Evolutionary conservation across 208 protist genomes (phyloP), one percentile per base, ranked within the genome.

Genomic region (Crithidia fasciculata): DNA sequence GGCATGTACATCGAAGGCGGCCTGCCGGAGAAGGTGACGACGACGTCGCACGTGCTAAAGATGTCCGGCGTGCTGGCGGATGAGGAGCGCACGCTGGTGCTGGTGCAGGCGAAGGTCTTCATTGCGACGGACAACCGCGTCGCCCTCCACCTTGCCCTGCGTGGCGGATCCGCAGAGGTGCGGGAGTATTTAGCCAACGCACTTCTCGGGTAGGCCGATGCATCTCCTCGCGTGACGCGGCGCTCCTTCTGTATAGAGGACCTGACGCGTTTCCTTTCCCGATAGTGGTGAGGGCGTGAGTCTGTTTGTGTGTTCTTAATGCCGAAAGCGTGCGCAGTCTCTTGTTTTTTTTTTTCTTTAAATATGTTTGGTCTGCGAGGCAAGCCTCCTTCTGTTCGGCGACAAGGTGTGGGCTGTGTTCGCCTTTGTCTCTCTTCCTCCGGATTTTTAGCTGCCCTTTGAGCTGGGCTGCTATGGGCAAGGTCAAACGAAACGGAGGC

Each of bases 71-170:
- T 68, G 19, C 62, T 96, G 60, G 86, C 75, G 3, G 85, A 95
- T 57, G 76, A 77, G 43, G 82, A 70, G 44, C 79, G 67, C 47
- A 89, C 90, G 45, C 44, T 95, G n/a, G 58, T 96, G 37, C 72
- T 96, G 39, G 85, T 97, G 49, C 82, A 86, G 53, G 88, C 88
- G 16, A 80, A 85, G 75, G 84, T 95, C 8, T 97, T 95, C 59
- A 83, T 95, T 60, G 74, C 89, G 15, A 87, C 78, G 5, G 84
- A 93, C 57, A 87, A 84, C 72, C 63, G 75, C 5, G 89, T 97
- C 18, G 91, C 88, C 15, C 85, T 95, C 15, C 88, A 95, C 40
- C 81, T 96, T 9, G 85, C 83, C n/a, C 65, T 96, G 53, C 87
- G 90, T 44, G 91, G 91, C 37, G 90, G 84, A 4, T 75, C 61